These are phyloP conservation scores for Aureobasidium subglaciale DNA, from an alignment of 2,329 filamentous ascomycete species.

Conservation along the genomic window DNA sequence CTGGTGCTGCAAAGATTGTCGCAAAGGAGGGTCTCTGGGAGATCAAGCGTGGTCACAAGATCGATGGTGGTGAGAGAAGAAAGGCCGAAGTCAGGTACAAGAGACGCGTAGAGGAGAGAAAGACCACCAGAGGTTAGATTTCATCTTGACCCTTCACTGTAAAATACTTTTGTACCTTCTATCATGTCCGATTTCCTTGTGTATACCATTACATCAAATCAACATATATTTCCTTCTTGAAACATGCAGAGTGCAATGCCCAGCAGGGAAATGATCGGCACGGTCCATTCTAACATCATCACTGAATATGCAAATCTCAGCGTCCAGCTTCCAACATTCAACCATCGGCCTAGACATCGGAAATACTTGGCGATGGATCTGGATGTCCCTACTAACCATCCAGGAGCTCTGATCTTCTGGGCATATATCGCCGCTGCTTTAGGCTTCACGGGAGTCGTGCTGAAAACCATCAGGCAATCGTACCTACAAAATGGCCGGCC, in stretches of 20 bases:
- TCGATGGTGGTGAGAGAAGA: conserved; percentile 92
- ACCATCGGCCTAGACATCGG: too few species aligned
- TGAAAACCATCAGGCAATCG: conserved; percentile 16
- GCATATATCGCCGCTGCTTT: conserved; percentile 27
- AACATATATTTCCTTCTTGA: not conserved
- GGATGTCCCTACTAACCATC: conserved; percentile 19
- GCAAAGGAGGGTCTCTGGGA: conserved; percentile 91
- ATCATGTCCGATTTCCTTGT: not conserved
- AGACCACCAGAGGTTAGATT: conserved; percentile 49
- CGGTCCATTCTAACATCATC: not conserved
- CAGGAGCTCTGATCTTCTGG: conserved; percentile 29
- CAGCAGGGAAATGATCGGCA: not conserved
- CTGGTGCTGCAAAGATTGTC: conserved; percentile 58
- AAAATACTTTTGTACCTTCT: conserved; percentile 7
- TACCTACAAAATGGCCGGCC: not conserved
- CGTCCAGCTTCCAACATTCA: not conserved
- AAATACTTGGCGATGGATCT: not conserved
- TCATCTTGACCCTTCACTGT: not conserved
- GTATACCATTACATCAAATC: not conserved
- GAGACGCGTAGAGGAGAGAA: conserved; percentile 70
- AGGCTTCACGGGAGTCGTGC: conserved; percentile 18
- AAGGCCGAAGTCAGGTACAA: conserved; percentile 80
- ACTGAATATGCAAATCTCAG: not conserved
- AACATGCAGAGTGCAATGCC: not conserved
- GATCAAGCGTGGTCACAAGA: conserved; percentile 75